phyloP scores from a whole-genome alignment of 1,284 basidiomycete genomes.

The Ustilago curta region DNA sequence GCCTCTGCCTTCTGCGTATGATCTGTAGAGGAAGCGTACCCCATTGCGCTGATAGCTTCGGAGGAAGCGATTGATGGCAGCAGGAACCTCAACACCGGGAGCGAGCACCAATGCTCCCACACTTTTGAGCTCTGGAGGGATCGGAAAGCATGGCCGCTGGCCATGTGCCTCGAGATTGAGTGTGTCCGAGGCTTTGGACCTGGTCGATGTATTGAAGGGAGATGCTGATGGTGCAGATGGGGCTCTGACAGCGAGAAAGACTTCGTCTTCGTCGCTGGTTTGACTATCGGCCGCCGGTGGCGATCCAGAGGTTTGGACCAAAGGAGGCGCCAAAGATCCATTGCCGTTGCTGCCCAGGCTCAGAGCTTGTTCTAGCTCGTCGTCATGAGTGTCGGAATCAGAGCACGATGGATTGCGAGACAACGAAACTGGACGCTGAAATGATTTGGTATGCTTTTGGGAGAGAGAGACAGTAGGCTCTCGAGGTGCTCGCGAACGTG shows the following conservation, averaged over 20 bases:
- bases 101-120: conserved; percentile 29
- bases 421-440: neutral
- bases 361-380: conserved; percentile 21
- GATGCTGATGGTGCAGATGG: neutral
- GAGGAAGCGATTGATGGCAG: conserved; percentile 80
- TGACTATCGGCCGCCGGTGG: neutral
- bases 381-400: conserved; percentile 22
- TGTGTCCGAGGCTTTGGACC: neutral
- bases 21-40: conserved; percentile 78
- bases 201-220: neutral
- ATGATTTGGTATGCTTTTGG: neutral
- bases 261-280: conserved; percentile 33
- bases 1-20: conserved; percentile 76
- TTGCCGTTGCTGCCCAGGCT: conserved; percentile 13
- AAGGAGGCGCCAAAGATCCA: neutral
- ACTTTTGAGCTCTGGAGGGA: conserved; percentile 17
- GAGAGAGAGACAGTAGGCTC: neutral
- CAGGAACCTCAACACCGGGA: conserved; percentile 73
- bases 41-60: conserved; percentile 87
- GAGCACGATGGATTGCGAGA: neutral
- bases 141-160: conserved; percentile 28
- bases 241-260: conserved; percentile 17
- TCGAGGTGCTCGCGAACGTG: conserved; percentile 12
- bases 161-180: neutral
- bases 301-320: neutral